Evolutionary conservation across 805 yeast species (phyloP).

Genomic region (Allodekkera sacchari): DNA sequence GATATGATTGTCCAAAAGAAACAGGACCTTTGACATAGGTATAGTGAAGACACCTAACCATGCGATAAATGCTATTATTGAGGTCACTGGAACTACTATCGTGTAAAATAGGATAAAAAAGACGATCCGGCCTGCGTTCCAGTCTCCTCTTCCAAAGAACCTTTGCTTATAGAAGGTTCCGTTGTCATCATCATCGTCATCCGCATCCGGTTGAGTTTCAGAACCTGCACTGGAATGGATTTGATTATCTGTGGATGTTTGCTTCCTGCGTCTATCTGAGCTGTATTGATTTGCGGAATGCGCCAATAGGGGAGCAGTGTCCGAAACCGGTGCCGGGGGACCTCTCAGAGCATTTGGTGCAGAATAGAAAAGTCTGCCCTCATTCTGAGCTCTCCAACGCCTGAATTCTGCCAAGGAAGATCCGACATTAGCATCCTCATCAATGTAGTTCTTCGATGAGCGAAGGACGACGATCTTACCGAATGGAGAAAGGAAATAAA

Average conservation of each 20-base stretch:
- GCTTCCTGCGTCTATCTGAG: neutral
- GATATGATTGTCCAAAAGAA: conserved; percentile 63
- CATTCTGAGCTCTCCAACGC: conserved; percentile 77
- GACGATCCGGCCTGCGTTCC: conserved; percentile 77
- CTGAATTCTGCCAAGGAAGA: conserved; percentile 76
- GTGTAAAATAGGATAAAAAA: conserved; percentile 68
- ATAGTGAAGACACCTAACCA: conserved; percentile 86
- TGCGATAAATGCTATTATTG: conserved; percentile 45
- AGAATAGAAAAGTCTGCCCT: conserved; percentile 73
- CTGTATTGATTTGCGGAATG: conserved; percentile 1
- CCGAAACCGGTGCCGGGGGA: conserved; percentile 3
- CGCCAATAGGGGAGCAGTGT: neutral
- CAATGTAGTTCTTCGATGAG: conserved; percentile 70
- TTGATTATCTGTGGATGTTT: neutral
- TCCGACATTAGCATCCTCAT: conserved; percentile 87
- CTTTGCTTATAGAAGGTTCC: conserved; percentile 30
- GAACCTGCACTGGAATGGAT: neutral
- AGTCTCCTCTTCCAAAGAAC: conserved; percentile 83
- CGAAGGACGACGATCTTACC: conserved; percentile 78
- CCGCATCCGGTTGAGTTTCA: neutral
- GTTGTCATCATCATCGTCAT: conserved; percentile 22
- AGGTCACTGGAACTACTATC: conserved; percentile 59
- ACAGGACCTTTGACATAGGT: conserved; percentile 82
- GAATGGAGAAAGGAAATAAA: conserved; percentile 76
- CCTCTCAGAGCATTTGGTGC: conserved; percentile 33